phyloP scores from a whole-genome alignment of 2,329 filamentous ascomycete species.

The Corinectria fuckeliana region DNA sequence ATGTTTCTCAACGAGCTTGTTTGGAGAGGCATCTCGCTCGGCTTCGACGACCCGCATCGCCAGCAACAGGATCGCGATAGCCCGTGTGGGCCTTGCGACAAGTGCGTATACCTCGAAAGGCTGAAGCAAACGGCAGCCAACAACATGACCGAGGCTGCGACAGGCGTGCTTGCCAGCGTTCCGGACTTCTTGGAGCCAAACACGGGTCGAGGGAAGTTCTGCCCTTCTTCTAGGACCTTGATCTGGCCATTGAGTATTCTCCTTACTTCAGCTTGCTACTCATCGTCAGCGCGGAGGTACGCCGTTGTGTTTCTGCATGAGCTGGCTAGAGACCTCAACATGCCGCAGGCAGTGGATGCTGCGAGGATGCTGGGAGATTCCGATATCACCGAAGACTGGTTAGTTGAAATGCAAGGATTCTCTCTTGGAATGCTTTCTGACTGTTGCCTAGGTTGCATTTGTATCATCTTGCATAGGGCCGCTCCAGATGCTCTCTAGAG shows the following conservation, averaged over 20 bases:
- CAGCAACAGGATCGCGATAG: background rate
- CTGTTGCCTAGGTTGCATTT: background rate
- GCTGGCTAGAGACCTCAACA: slow-evolving; percentile 28
- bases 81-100: background rate
- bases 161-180: slow-evolving; percentile 31
- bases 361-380: background rate
- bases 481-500: too few relatives aligned
- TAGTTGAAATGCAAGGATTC: background rate
- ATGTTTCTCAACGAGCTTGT: slow-evolving; percentile 33
- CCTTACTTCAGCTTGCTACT: slow-evolving; percentile 14
- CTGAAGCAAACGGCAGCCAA: slow-evolving; percentile 10
- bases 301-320: slow-evolving; percentile 27
- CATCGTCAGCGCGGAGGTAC: slow-evolving; percentile 13
- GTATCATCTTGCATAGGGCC: background rate
- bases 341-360: slow-evolving; percentile 26
- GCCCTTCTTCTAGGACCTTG: slow-evolving; percentile 29
- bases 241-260: slow-evolving; percentile 35
- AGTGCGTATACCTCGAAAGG: background rate
- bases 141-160: slow-evolving; percentile 26
- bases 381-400: slow-evolving; percentile 26
- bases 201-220: slow-evolving; percentile 19
- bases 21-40: background rate
- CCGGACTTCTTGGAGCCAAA: slow-evolving; percentile 23
- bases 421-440: background rate
- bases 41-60: background rate